A percentile compares a stretch with the other conserved stretches of the same genome.
Evolutionary conservation across 768 basidiomycete species (phyloP).

Genomic region (Mycena galericulata): DNA sequence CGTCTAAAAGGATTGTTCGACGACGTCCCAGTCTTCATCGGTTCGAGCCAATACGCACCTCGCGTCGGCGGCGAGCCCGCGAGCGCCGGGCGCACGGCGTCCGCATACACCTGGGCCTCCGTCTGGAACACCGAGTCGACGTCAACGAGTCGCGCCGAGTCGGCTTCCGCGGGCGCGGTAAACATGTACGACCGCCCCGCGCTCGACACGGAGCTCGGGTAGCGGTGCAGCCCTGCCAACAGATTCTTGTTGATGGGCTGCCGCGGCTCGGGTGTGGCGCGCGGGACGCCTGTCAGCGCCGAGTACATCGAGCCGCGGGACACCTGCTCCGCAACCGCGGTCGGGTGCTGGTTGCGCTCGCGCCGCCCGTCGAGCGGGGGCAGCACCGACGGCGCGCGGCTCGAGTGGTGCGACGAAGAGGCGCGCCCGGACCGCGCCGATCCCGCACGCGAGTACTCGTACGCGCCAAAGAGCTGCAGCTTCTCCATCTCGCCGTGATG

Average conservation of each 20-base stretch:
- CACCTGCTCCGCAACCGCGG: constrained; percentile 40
- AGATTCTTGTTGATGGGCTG: constrained; percentile 67
- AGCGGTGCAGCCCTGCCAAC: constrained; percentile 30
- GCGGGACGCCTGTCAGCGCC: constrained; percentile 73
- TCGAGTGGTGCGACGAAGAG: constrained; percentile 41
- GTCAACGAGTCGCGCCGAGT: constrained; percentile 46
- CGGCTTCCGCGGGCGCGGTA: constrained; percentile 44
- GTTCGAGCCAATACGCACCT: constrained; percentile 57
- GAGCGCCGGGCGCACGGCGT: constrained; percentile 54
- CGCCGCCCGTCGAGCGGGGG: constrained; percentile 50
- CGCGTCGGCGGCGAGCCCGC: constrained; percentile 44
- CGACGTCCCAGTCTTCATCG: constrained; percentile 58
- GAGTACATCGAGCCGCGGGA: constrained; percentile 73
- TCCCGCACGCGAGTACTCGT: constrained; percentile 57
- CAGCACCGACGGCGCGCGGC: constrained; percentile 54
- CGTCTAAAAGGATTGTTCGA: constrained; percentile 67
- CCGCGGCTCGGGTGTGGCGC: constrained; percentile 76
- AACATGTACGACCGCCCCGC: constrained; percentile 63
- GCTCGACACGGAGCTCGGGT: constrained; percentile 49
- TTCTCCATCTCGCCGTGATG: constrained; percentile 64
- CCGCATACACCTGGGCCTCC: constrained; percentile 72
- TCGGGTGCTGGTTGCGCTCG: constrained; percentile 33
- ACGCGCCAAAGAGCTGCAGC: constrained; percentile 58
- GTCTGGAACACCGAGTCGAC: constrained; percentile 49
- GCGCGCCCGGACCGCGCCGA: constrained; percentile 48